Base-by-base conservation (phyloP, 441 rosid genomes). In the Bruguiera hainesii region DNA sequence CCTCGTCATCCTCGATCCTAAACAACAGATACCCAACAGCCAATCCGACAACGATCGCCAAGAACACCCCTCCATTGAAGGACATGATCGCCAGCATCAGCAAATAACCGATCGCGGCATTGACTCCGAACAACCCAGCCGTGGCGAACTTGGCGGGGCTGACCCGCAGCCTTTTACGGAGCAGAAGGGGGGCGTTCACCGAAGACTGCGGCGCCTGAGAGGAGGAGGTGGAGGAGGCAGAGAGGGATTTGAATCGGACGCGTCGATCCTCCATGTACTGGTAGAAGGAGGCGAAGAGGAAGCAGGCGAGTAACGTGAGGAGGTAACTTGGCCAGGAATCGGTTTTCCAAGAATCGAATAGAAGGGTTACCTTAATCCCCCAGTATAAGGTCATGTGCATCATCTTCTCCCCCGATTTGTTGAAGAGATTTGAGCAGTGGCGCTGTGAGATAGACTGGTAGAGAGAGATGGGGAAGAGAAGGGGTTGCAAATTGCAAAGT, bases 311-410 rank as follows among this genome's bases (percentile, higher is more conserved):
- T 9, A 86, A 71, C 28, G 87, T 55, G 73, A 83, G 71, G 71
- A 76, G 64, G 80, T 88, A 88, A 64, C 74, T 53, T 4, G 50
- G 50, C 81, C 78, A 78, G 2, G 93, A 77, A 59, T 80, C 71
- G 42, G 90, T 88, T 42, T 51, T 56, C 93, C 93, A 88, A 0
- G 82, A 80, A 39, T 73, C 83, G 65, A 88, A 73, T n/a, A 85
- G 75, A 58, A 88, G 78, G 33, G 87, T 86, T 25, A 86, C 85
- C 42, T 75, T 57, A 31, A 60, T 76, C 56, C 93, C 78, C 93
- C 93, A 88, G 78, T 88, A 85, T 48, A 88, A 82, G 56, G 93
- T 88, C 90, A 86, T 88, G 75, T 88, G 90, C 93, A 88, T 88
- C 90, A 84, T 88, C 60, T 73, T 81, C 19, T 8, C 18, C 10